Evolutionary conservation across 441 rosid species (phyloP).

Genomic region (Dalechampia spathulata): DNA sequence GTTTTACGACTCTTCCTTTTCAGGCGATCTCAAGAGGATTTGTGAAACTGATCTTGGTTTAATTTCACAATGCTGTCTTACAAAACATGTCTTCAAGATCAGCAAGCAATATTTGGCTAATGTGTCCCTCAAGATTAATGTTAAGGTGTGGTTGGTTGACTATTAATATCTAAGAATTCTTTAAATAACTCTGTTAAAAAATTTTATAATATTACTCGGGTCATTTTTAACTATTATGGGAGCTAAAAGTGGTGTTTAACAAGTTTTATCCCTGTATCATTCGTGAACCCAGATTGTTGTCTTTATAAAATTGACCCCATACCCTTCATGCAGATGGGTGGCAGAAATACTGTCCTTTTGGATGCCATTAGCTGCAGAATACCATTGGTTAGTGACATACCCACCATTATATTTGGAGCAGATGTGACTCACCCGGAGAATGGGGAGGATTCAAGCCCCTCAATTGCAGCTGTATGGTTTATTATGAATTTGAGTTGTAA

Average conservation of each 20-base stretch:
- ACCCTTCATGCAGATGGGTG: conserved; percentile 73
- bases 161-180: neutral
- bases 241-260: neutral
- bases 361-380: conserved; percentile 94
- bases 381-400: conserved; percentile 90
- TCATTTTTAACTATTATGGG: neutral
- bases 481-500: neutral
- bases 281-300: neutral
- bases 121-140: conserved; percentile 19
- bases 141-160: conserved; percentile 12
- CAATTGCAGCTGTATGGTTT: conserved; percentile 79
- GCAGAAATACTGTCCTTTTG: conserved; percentile 88
- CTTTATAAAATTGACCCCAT: neutral
- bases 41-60: conserved; percentile 24
- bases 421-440: conserved; percentile 98
- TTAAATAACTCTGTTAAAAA: neutral
- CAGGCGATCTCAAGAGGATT: conserved; percentile 20
- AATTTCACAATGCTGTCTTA: conserved; percentile 19
- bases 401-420: conserved; percentile 95
- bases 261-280: neutral
- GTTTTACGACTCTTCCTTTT: conserved; percentile 4
- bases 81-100: conserved; percentile 15
- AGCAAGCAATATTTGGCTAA: conserved; percentile 22
- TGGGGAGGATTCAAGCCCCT: conserved; percentile 96
- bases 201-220: neutral